Evolutionary conservation across 768 basidiomycete genomes (phyloP).

Genomic region (Amanita thiersii): DNA sequence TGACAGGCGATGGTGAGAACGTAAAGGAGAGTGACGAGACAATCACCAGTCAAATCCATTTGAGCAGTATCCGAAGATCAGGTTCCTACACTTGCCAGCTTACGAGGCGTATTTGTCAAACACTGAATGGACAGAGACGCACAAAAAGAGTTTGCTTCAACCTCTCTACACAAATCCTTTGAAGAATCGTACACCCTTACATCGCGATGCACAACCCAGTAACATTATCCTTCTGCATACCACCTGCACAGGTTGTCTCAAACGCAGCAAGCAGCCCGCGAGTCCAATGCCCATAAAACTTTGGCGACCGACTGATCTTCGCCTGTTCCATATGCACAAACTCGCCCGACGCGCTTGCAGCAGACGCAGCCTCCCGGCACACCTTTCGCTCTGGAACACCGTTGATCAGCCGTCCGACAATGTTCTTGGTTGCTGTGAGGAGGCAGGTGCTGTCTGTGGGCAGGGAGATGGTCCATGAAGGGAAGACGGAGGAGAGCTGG

Average conservation of each 20-base stretch:
- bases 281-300: not conserved
- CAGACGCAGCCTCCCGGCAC: conserved; percentile 20
- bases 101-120: no score
- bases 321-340: not conserved
- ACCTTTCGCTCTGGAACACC: conserved; percentile 20
- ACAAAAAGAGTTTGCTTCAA: no score
- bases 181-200: no score
- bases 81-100: no score
- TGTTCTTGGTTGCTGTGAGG: conserved; percentile 36
- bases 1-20: no score
- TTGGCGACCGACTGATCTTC: not conserved
- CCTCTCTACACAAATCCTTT: no score
- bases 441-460: conserved; percentile 32
- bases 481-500: conserved; percentile 22
- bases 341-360: conserved; percentile 13
- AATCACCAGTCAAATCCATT: no score
- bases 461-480: conserved; percentile 28
- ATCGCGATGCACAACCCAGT: conserved; percentile 14
- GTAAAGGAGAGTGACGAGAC: no score
- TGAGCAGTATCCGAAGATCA: no score
- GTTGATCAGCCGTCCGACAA: conserved; percentile 38
- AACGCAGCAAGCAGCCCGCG: not conserved
- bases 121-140: no score
- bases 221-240: conserved; percentile 11
- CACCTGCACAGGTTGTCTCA: conserved; percentile 10